phyloP scores from a whole-genome alignment of 2,329 filamentous ascomycete genomes.

The Alternaria hordeiaustralica region DNA sequence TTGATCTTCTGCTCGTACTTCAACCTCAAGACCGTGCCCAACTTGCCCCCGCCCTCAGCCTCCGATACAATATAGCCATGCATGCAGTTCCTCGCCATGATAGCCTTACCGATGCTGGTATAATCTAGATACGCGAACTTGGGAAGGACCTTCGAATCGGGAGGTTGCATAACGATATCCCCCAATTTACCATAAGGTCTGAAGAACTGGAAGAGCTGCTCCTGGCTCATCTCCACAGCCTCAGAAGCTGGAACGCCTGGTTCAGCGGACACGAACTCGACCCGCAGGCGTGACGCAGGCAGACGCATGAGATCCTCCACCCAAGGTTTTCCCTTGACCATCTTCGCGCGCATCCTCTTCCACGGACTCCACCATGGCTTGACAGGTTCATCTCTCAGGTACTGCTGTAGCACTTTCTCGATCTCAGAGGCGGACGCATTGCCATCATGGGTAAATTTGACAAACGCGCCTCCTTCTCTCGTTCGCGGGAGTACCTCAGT shows the following conservation, averaged over 20 bases:
- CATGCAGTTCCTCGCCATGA: constrained; percentile 91
- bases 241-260: constrained; percentile 73
- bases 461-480: constrained; percentile 91
- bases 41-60: constrained; percentile 72
- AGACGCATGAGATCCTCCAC: constrained; percentile 88
- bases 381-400: constrained; percentile 73
- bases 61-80: constrained; percentile 80
- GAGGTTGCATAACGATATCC: constrained; percentile 81
- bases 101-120: constrained; percentile 72
- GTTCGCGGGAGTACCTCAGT: constrained; percentile 82
- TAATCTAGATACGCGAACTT: constrained; percentile 84
- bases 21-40: constrained; percentile 77
- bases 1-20: constrained; percentile 84
- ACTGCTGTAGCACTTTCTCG: constrained; percentile 65
- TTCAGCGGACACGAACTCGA: constrained; percentile 81
- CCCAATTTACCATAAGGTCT: constrained; percentile 88
- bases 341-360: constrained; percentile 71
- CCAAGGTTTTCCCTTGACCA: constrained; percentile 89
- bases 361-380: constrained; percentile 93
- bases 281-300: constrained; percentile 75
- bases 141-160: constrained; percentile 84
- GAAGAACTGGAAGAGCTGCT: constrained; percentile 85
- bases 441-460: constrained; percentile 74
- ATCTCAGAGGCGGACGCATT: constrained; percentile 60
- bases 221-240: constrained; percentile 81